These are phyloP conservation scores for Solanum stenotomum DNA, from an alignment of 257 asterid species.

Conservation along the genomic window DNA sequence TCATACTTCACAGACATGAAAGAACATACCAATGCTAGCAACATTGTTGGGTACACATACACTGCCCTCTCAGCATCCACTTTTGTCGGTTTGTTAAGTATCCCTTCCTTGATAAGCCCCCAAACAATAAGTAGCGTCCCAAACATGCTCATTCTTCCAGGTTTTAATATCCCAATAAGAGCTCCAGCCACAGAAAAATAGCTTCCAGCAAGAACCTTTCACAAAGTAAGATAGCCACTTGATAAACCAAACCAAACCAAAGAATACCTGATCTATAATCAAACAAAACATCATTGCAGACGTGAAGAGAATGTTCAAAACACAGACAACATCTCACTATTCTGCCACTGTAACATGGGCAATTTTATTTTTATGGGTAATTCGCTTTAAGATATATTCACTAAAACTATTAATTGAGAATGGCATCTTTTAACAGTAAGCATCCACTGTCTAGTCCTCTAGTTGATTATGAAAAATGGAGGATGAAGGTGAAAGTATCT, in stretches of 20 bases:
- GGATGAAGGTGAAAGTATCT: background rate
- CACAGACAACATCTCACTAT: background rate
- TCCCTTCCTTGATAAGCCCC: slow-evolving; percentile 97
- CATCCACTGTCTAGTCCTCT: background rate
- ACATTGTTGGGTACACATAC: slow-evolving; percentile 84
- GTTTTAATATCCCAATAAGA: slow-evolving; percentile 61
- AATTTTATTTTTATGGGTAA: background rate
- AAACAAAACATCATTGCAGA: background rate
- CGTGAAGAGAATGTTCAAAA: background rate
- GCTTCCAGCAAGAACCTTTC: slow-evolving; percentile 97
- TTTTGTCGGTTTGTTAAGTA: slow-evolving; percentile 61
- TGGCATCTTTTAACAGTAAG: background rate
- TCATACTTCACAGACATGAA: slow-evolving; percentile 79
- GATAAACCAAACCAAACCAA: background rate
- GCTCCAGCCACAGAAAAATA: slow-evolving; percentile 93
- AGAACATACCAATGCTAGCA: slow-evolving; percentile 65
- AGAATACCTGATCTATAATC: background rate
- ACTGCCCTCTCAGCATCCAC: slow-evolving; percentile 55
- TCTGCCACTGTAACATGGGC: background rate
- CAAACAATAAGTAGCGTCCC: slow-evolving; percentile 79
- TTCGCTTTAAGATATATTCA: background rate
- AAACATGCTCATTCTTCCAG: slow-evolving; percentile 98
- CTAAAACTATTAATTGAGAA: background rate
- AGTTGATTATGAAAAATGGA: background rate
- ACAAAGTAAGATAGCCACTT: background rate